phyloP scores from a whole-genome alignment of 805 yeast genomes.

The Nakazawaea ishiwadae region DNA sequence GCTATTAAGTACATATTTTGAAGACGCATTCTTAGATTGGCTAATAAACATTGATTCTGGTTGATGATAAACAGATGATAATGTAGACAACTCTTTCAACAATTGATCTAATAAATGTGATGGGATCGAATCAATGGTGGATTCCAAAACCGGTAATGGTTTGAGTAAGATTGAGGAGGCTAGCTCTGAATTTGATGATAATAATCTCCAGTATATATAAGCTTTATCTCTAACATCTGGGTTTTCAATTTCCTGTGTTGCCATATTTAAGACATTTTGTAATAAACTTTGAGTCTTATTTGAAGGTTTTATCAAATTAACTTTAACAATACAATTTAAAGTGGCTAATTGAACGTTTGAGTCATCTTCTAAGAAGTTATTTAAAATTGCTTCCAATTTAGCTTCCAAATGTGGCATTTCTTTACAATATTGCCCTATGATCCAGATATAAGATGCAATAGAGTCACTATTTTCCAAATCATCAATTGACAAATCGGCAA shows the following conservation, averaged over 20 bases:
- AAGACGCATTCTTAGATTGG: constrained; percentile 16
- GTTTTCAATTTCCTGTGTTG: constrained; percentile 63
- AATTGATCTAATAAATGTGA: constrained; percentile 64
- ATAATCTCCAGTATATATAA: constrained; percentile 72
- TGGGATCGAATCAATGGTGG: constrained; percentile 69
- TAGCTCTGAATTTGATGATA: constrained; percentile 42
- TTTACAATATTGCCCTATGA: constrained; percentile 65
- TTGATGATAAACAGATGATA: constrained; percentile 86
- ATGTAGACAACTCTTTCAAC: constrained; percentile 70
- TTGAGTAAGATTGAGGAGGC: constrained; percentile 53
- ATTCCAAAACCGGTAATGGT: constrained; percentile 64
- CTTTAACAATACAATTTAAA: constrained; percentile 58
- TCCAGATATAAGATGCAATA: constrained; percentile 60
- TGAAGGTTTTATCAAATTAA: constrained; percentile 32
- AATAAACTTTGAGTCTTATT: constrained; percentile 34
- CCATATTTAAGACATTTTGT: constrained; percentile 55
- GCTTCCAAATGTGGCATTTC: constrained; percentile 50
- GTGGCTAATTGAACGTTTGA: constrained; percentile 55
- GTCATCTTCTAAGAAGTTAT: constrained; percentile 54
- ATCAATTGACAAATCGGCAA: constrained; percentile 40
- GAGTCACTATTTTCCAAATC: constrained; percentile 46
- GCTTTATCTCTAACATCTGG: constrained; percentile 81
- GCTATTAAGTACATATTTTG: constrained; percentile 17
- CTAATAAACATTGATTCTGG: constrained; percentile 63
- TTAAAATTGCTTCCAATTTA: constrained; percentile 41